Evolutionary conservation across 2,329 filamentous ascomycete genomes (phyloP).

Genomic region (Beauveria sp.): DNA sequence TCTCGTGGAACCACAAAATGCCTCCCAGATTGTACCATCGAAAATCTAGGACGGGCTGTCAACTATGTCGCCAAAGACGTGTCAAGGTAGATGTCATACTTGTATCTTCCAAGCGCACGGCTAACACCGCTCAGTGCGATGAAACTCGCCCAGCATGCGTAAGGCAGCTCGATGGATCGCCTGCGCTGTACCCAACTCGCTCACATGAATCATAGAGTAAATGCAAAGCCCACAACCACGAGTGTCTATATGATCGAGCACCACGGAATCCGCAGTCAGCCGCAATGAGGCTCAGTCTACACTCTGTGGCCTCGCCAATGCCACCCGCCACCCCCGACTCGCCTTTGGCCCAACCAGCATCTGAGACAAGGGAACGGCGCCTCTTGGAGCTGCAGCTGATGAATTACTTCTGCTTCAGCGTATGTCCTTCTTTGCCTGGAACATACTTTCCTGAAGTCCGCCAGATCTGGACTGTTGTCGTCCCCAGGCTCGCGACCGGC

Average conservation of each 20-base stretch:
- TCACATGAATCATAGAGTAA: slow-evolving; percentile 12
- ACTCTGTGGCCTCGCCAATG: background rate
- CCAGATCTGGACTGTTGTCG: slow-evolving; percentile 15
- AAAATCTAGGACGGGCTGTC: slow-evolving; percentile 24
- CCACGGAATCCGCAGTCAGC: background rate
- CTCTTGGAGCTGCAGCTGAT: slow-evolving; percentile 18
- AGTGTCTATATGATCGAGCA: slow-evolving; percentile 16
- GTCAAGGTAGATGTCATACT: slow-evolving; percentile 16
- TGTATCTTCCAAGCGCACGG: background rate
- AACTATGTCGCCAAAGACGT: slow-evolving; percentile 19
- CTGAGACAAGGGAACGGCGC: slow-evolving; percentile 15
- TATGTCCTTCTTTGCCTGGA: slow-evolving; percentile 16
- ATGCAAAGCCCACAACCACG: slow-evolving; percentile 16
- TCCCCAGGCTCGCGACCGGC: slow-evolving; percentile 16
- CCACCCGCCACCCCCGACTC: background rate
- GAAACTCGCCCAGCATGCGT: slow-evolving; percentile 17
- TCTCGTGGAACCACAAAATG: slow-evolving; percentile 7
- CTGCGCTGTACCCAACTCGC: background rate
- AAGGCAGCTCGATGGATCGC: background rate
- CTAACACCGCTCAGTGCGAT: slow-evolving; percentile 15
- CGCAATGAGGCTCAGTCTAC: background rate
- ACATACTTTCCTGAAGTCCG: slow-evolving; percentile 13
- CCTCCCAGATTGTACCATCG: slow-evolving; percentile 20
- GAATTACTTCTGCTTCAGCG: slow-evolving; percentile 16
- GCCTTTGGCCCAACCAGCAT: background rate